Conservation (phyloP, 441 rosid species). For the Erysimum cheiri region DNA sequence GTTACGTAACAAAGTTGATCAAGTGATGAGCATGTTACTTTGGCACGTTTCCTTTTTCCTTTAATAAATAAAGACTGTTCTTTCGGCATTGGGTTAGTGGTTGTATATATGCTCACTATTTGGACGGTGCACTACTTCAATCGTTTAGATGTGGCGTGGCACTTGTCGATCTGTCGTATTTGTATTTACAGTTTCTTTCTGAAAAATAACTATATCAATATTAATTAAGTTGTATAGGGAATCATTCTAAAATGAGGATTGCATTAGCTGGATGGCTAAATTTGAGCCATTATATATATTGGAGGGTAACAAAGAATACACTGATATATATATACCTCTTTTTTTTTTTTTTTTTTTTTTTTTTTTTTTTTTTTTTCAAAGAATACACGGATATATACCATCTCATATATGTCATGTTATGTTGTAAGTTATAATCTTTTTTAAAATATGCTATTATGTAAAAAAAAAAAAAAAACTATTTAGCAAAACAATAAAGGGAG, state of each 20-base stretch:
- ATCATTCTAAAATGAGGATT: not conserved
- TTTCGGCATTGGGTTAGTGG: conserved; percentile 2
- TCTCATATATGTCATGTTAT: no score
- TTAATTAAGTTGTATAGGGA: not conserved
- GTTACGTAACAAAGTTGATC: not conserved
- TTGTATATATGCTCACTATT: not conserved
- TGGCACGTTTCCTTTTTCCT: not conserved
- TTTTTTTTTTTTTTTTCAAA: no score
- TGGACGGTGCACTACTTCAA: conserved; percentile 7
- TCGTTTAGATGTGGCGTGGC: conserved; percentile 9
- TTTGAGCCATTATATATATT: no score
- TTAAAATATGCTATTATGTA: no score
- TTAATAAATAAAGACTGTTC: not conserved
- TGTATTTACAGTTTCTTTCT: not conserved
- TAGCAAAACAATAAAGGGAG: no score
- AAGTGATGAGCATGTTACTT: conserved; percentile 25
- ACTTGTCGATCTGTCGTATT: not conserved
- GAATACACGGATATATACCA: no score
- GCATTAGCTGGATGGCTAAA: not conserved
- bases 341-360: no score
- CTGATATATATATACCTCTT: no score
- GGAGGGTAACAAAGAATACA: no score
- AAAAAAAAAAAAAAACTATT: no score
- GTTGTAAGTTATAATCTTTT: no score
- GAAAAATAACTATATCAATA: not conserved